Evolutionary conservation across 257 asterid species (phyloP), one percentile per base, ranked within the genome.

Genomic region (Przewalskia tangutica): DNA sequence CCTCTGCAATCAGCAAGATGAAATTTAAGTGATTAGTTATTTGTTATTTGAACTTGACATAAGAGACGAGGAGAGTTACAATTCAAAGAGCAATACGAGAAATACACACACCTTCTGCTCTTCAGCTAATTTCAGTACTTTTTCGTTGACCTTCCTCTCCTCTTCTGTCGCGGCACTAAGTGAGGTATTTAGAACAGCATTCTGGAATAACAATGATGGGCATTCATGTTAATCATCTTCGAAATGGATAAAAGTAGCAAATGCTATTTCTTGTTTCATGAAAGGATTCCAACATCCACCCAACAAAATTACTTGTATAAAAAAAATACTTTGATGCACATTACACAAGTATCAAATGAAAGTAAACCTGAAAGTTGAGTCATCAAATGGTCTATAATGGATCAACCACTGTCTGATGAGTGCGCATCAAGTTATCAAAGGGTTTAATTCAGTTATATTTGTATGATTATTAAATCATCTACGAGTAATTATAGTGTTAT

Each of bases 91-190:
- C 54, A 58, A 23, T 40, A 58, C 32, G 46, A 82, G 68, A 83
- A 50, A n/a, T 54, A 83, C 73, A 44, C 77, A 58, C 89, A 95
- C 99, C 96, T 89, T 92, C 81, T 95, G 99, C 66, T 89, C 92
- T 89, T 94, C 97, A 63, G 95, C 96, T 91, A 95, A 81, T 85
- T 85, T 91, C 93, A 90, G 83, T 84, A 94, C 87, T 55, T 88
- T 90, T 82, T 88, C 92, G 78, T 90, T 96, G 17, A 87, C 94
- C 82, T 87, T 92, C 56, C 89, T 89, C 83, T 91, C 97, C 87
- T 89, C 94, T 85, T 86, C 88, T 7, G 89, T 77, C 3, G 93
- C 95, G 66, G 89, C 88, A 64, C 86, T 91, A 86, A 89, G 85
- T 23, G 90, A 89, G 85, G 83, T 86, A 83, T 67, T 92, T 84